Evolutionary conservation across 331 rosid species (phyloP).

Genomic region (Cucumis variabilis): DNA sequence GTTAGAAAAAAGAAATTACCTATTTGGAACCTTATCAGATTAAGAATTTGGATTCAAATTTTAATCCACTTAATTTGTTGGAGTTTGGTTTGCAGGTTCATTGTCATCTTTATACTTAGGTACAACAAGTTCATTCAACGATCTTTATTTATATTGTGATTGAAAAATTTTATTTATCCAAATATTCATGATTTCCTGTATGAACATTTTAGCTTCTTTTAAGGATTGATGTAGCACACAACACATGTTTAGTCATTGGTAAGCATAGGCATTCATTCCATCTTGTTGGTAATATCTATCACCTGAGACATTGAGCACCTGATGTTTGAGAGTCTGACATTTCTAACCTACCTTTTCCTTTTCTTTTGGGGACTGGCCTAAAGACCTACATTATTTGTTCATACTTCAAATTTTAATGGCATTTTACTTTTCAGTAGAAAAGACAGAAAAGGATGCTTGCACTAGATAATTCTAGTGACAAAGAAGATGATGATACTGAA

Average conservation of each 20-base stretch:
- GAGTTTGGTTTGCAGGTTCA: neutral
- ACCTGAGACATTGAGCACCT: neutral
- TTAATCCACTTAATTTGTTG: too few relatives aligned
- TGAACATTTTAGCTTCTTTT: neutral
- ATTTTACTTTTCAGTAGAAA: constrained; percentile 64
- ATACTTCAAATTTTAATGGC: neutral
- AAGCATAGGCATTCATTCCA: neutral
- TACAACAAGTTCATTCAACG: neutral
- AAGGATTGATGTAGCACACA: neutral
- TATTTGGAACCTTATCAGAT: too few relatives aligned
- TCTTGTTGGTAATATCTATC: neutral
- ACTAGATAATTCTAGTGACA: constrained; percentile 77
- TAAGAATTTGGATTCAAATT: too few relatives aligned
- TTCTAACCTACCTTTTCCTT: neutral
- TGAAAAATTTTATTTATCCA: neutral
- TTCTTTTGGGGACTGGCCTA: neutral
- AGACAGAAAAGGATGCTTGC: constrained; percentile 88
- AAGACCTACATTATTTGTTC: neutral
- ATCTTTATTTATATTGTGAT: neutral
- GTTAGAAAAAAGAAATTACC: too few relatives aligned
- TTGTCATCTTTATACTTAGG: neutral
- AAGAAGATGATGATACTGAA: constrained; percentile 65
- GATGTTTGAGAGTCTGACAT: constrained; percentile 6
- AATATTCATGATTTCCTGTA: neutral
- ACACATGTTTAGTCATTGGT: neutral